These are phyloP conservation scores for Saccharomycopsis schoenii DNA, from an alignment of 805 yeast species.

Conservation along the genomic window DNA sequence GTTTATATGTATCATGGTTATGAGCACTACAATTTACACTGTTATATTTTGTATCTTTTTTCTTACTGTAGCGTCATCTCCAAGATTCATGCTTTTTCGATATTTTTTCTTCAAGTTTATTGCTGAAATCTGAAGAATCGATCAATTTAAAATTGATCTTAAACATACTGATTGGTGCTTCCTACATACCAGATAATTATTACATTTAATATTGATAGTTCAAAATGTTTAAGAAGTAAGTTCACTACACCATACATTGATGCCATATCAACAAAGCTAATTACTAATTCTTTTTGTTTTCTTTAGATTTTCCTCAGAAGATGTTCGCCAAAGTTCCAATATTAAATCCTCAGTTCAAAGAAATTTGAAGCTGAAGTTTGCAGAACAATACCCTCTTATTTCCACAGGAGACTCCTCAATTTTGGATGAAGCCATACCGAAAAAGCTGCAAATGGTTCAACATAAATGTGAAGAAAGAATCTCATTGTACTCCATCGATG, in stretches of 20 bases:
- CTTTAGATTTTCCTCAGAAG: conserved; percentile 64
- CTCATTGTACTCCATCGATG: conserved; percentile 63
- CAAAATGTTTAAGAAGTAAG: conserved; percentile 39
- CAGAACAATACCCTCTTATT: conserved; percentile 60
- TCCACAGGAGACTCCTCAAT: conserved; percentile 35
- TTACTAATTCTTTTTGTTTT: not conserved
- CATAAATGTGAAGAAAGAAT: conserved; percentile 87
- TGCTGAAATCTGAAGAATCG: not conserved
- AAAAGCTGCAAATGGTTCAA: conserved; percentile 70
- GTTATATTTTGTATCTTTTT: not conserved
- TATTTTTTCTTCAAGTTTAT: no score
- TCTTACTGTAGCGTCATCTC: not conserved
- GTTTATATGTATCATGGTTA: not conserved
- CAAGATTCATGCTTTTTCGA: not conserved
- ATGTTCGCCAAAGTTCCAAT: conserved; percentile 82
- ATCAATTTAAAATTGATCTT: not conserved
- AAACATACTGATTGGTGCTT: no score
- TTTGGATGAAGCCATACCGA: conserved; percentile 78
- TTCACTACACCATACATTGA: not conserved
- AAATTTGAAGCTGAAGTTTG: conserved; percentile 67
- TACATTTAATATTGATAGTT: not conserved
- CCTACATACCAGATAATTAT: not conserved
- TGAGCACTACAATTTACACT: not conserved
- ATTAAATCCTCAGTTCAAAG: conserved; percentile 92
- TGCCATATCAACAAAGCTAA: not conserved